These are phyloP conservation scores for Raffaelea albimanens DNA, from an alignment of 2,329 filamentous ascomycete species.

Conservation along the genomic window DNA sequence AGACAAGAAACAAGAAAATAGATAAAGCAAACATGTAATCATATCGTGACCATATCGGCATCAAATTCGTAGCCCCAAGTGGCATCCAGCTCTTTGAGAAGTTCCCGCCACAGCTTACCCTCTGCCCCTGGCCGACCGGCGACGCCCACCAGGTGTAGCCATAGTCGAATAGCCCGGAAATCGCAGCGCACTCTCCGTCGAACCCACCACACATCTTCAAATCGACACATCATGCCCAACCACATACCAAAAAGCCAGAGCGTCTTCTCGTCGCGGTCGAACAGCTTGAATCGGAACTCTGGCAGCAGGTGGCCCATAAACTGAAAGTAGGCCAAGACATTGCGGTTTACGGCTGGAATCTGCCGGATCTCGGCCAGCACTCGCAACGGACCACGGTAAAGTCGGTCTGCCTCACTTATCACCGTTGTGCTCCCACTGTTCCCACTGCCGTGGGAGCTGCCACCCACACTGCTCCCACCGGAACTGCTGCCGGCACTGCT, in stretches of 20 bases:
- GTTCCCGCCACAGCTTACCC: conserved; percentile 12
- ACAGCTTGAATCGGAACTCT: conserved; percentile 12
- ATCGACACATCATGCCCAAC: conserved; percentile 17
- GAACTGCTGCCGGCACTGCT: too few species aligned
- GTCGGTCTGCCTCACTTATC: conserved; percentile 3
- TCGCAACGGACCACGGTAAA: conserved; percentile 13
- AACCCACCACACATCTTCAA: conserved; percentile 13
- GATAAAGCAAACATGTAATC: too few species aligned
- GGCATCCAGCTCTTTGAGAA: conserved; percentile 13
- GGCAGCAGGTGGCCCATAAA: conserved; percentile 13
- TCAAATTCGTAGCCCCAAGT: conserved; percentile 14
- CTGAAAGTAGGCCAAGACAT: conserved; percentile 13
- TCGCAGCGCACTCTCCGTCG: conserved; percentile 14
- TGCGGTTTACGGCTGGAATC: conserved; percentile 7
- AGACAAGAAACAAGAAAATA: too few species aligned
- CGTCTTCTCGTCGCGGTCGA: conserved; percentile 12
- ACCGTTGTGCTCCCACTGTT: too few species aligned
- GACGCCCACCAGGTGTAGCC: conserved; percentile 14
- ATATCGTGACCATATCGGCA: conserved; percentile 3
- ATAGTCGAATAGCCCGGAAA: conserved; percentile 15
- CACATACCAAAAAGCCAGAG: conserved; percentile 18
- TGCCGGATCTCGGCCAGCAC: conserved; percentile 12
- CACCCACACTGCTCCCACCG: too few species aligned
- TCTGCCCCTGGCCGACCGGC: conserved; percentile 9
- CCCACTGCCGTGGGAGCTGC: too few species aligned